These are phyloP conservation scores for Platanthera zijinensis DNA, from an alignment of 106 monocot species.

Conservation along the genomic window DNA sequence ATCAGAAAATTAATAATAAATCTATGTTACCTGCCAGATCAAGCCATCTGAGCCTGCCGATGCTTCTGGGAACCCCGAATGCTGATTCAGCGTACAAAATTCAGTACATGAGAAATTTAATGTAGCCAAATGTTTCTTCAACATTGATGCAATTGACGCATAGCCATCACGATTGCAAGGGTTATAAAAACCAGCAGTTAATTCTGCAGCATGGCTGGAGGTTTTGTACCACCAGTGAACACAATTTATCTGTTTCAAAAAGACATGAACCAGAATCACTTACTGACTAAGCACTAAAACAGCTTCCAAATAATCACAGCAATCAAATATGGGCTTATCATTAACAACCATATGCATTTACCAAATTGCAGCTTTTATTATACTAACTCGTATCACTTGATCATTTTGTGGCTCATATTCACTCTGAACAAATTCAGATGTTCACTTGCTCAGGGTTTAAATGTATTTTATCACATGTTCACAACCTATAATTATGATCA, in stretches of 20 bases:
- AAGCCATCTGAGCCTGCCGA: slow-evolving; percentile 87
- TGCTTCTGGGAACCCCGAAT: slow-evolving; percentile 75
- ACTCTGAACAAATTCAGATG: not conserved
- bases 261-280: not conserved
- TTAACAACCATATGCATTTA: not conserved
- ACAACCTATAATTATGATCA: not conserved
- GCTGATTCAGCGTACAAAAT: slow-evolving; percentile 61
- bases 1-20: not conserved
- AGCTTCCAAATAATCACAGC: not conserved
- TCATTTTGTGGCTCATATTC: not conserved
- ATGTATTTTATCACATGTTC: not conserved
- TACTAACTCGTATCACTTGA: not conserved
- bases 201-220: slow-evolving; percentile 95
- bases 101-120: slow-evolving; percentile 91
- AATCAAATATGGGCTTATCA: not conserved
- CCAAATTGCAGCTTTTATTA: not conserved
- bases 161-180: slow-evolving; percentile 93
- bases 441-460: not conserved
- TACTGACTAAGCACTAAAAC: not conserved
- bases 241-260: slow-evolving; percentile 51
- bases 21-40: slow-evolving; percentile 77
- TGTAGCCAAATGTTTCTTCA: slow-evolving; percentile 65
- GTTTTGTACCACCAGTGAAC: slow-evolving; percentile 99
- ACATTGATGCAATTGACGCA: slow-evolving; percentile 54
- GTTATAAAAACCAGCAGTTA: slow-evolving; percentile 92